Base-by-base conservation (phyloP, 2,329 filamentous ascomycete genomes). In the Pyrenophora tritici-repentis region DNA sequence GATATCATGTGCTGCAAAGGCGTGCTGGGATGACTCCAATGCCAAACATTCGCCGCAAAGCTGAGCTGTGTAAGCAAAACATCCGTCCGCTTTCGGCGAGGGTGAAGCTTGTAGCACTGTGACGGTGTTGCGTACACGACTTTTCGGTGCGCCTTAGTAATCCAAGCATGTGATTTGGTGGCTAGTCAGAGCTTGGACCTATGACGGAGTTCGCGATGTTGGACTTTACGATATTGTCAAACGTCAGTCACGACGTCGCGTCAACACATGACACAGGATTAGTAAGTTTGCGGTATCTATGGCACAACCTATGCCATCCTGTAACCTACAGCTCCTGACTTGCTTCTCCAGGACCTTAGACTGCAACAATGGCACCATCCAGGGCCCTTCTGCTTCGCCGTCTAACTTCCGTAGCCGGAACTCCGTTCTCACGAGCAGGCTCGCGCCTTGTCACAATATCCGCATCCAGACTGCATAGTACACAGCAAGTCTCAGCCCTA, bases 331-430 rank as follows among this genome's bases (percentile, higher is more conserved):
- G 20, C n/a, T 37, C 50, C 44, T 57, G 22, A 57, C 47, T 44
- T 17, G 33, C 26, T 33, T 31, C 14, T 22, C 18, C 29, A 38
- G 47, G 42, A 42, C 10, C 47, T 33, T 42, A 50, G 24, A 45
- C 40, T 40, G 31, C 35, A 35, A 62, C 42, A 52, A 73, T 73
- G 70, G 68, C 70, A 51, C 70, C 70, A 18, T 73, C 68, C 13
- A 62, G 70, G 65, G 68, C 70, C 26, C 48, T 70, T 42, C 49
- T 52, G 35, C 42, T 51, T 24, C 39, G 44, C 42, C 62, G 55
- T 58, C 57, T 62, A 54, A 44, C 59, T 33, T 60, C 49, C 42
- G 53, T 55, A 44, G 55, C 50, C 50, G 46, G 50, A 48, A 56
- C 53, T 56, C 55, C 42, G 42, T 54, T 53, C 42, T 50, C 56